Percentiles rank a stretch among this genome's conserved stretches.
Evolutionary conservation across 345 rosid species (phyloP).

Genomic region (Theobroma cacao): DNA sequence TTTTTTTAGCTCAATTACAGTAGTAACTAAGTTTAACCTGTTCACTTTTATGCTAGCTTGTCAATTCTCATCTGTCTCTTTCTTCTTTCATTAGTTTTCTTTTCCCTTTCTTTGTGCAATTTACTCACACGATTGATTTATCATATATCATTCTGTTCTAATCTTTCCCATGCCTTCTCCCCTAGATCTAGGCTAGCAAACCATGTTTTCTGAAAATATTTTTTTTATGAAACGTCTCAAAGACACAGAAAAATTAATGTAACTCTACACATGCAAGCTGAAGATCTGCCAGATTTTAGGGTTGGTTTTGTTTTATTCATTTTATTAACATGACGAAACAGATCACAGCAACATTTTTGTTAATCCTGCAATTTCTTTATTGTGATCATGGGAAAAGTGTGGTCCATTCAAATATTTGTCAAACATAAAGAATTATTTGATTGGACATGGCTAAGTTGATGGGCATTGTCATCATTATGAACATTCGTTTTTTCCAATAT

Average conservation of each 20-base stretch:
- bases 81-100: neutral
- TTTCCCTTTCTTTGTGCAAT: neutral
- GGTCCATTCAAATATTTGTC: slow-evolving; percentile 9
- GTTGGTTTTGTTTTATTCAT: neutral
- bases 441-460: slow-evolving; percentile 12
- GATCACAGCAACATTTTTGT: too few species aligned
- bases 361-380: too few species aligned
- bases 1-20: neutral
- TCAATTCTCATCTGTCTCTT: neutral
- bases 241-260: neutral
- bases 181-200: slow-evolving; percentile 11
- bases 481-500: slow-evolving; percentile 11
- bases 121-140: neutral
- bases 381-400: neutral
- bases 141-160: too few species aligned
- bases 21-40: neutral
- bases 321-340: too few species aligned
- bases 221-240: neutral
- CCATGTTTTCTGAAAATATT: neutral
- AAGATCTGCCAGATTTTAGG: neutral
- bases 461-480: slow-evolving; percentile 4
- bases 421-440: slow-evolving; percentile 5
- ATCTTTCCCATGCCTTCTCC: neutral
- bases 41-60: neutral
- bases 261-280: neutral